A percentile compares a stretch with the other conserved stretches of the same genome.
These are phyloP conservation scores for Colletotrichum noveboracense DNA, from an alignment of 2,329 filamentous ascomycete genomes.

Conservation along the genomic window DNA sequence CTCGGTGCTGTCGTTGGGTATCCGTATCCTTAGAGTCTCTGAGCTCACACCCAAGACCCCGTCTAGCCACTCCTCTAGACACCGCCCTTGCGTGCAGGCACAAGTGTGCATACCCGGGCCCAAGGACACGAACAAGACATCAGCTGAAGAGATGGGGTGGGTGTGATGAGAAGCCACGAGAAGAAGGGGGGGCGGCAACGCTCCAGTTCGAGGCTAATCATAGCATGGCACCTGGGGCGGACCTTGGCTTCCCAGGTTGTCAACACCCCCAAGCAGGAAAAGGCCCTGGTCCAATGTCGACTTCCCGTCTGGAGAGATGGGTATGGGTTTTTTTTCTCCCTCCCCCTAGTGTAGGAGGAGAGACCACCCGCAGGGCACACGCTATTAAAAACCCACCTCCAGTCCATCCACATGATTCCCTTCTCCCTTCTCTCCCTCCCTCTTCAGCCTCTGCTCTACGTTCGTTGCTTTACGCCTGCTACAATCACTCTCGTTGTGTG, in stretches of 20 bases:
- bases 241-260: constrained; percentile 9
- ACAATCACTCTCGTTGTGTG: constrained; percentile 11
- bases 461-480: constrained; percentile 18
- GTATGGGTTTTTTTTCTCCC: background rate
- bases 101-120: background rate
- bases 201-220: constrained; percentile 14
- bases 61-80: background rate
- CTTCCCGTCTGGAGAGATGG: constrained; percentile 7
- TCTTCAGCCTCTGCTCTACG: constrained; percentile 9
- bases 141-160: background rate
- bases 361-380: background rate
- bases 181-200: background rate
- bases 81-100: constrained; percentile 2
- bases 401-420: background rate
- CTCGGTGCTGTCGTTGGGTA: background rate
- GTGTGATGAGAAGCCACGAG: background rate
- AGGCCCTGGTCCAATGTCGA: background rate
- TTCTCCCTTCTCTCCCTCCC: background rate
- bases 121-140: background rate
- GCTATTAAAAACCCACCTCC: constrained; percentile 17
- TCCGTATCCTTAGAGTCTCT: background rate
- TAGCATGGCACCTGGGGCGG: constrained; percentile 15
- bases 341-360: background rate
- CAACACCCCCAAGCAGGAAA: constrained; percentile 4
- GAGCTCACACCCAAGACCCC: background rate